Conservation (phyloP, 768 basidiomycete species). For the Lanmaoa pseudosensibilis region DNA sequence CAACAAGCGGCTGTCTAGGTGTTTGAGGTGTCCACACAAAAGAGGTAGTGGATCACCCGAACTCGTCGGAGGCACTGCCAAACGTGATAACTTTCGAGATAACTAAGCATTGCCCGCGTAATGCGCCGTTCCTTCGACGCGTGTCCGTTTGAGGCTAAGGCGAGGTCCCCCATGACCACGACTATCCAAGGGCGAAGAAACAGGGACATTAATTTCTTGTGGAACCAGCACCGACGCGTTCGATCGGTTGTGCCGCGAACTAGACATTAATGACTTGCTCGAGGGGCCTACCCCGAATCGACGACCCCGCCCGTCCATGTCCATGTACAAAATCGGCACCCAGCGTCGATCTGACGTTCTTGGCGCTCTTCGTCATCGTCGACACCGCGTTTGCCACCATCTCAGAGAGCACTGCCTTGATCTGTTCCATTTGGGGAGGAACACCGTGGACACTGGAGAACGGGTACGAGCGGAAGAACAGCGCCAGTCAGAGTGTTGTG, state of each 20-base stretch:
- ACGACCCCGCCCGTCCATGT: background rate
- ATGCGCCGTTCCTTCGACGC: slow-evolving; percentile 7
- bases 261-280: background rate
- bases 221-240: background rate
- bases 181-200: slow-evolving; percentile 16
- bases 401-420: slow-evolving; percentile 20
- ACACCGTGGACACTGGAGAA: slow-evolving; percentile 60
- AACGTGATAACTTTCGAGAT: slow-evolving; percentile 13
- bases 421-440: slow-evolving; percentile 49
- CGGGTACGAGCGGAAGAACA: slow-evolving; percentile 58
- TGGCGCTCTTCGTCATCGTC: slow-evolving; percentile 15
- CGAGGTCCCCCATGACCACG: background rate
- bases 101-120: background rate
- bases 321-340: slow-evolving; percentile 1
- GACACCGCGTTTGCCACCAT: slow-evolving; percentile 20
- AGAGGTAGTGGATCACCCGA: background rate
- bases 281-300: slow-evolving; percentile 6
- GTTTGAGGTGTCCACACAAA: slow-evolving; percentile 14
- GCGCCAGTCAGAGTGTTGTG: slow-evolving; percentile 39
- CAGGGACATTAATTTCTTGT: background rate
- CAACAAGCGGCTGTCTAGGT: slow-evolving; percentile 21
- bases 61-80: background rate
- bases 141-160: slow-evolving; percentile 11
- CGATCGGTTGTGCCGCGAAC: slow-evolving; percentile 6
- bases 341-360: slow-evolving; percentile 14